Evolutionary conservation across 1,284 basidiomycete species (phyloP), one percentile per base, ranked within the genome.

Genomic region (Binderoboletus segoi): DNA sequence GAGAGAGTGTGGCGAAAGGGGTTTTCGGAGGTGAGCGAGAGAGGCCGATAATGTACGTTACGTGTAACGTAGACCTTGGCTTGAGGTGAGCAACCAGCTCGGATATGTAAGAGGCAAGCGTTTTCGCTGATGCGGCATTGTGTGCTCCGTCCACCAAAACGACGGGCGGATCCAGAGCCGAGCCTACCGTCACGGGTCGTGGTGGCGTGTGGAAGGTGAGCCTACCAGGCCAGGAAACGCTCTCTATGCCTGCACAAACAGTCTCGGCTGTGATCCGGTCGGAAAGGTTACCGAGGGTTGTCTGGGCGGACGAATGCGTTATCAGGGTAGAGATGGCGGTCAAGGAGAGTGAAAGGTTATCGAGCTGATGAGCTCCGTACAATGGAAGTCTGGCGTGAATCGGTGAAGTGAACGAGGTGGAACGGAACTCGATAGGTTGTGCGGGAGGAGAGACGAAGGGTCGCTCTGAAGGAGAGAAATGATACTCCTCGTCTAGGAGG

Each of bases 81-180:
- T 54, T 53, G 47, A 61, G 41, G 62, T 64, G 49, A 74, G 60
- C 44, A 32, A 65, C 56, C 20, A 70, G 56, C 2, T 76, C 69
- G 35, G 82, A 77, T 55, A 98, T 75, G 70, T 95, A 98, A 7
- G 77, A 69, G 1, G 86, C 79, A 10, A 99, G 82, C 0, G 85
- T 85, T 20, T 71, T 62, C 0, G 94, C 83, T 0, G 94, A 95
- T 7, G 91, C 87, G n/a, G 86, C 77, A 68, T 99, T 99, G 71
- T 99, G 97, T 1, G 97, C 96, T 4, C 97, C 97, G 68, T 99
- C 97, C 3, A 90, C 88, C 8, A 99, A 80, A 7, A 95, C 74
- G 7, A 77, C 67, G 4, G 78, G 62, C 20, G 70, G 67, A 47
- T 68, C 59, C 47, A 40, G 65, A 33, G 49, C 52, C 38, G 48